Conservation (phyloP, 352 stramenopile species). For the Pythium myriotylum region DNA sequence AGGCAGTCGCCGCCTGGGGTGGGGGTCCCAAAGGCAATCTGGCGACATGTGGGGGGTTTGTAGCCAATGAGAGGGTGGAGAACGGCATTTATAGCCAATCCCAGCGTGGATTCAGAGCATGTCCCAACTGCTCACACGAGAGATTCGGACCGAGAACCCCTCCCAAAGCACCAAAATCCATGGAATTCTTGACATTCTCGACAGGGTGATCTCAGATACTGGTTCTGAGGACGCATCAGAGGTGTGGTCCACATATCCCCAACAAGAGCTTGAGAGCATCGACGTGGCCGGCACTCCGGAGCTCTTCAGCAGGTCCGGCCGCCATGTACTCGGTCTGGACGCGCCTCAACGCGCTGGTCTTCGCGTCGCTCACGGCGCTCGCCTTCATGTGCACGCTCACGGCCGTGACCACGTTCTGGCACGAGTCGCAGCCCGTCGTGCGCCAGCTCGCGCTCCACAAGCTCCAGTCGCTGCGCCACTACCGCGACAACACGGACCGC, state of each 20-base stretch:
- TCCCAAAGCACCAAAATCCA: no score
- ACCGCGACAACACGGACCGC: conserved; percentile 77
- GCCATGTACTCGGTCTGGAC: conserved; percentile 89
- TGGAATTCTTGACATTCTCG: no score
- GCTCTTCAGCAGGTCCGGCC: neutral
- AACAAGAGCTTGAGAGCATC: no score
- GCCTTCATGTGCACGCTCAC: conserved; percentile 77
- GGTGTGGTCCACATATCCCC: no score
- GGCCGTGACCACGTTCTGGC: conserved; percentile 68
- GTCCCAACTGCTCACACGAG: no score
- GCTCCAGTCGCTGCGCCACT: conserved; percentile 82
- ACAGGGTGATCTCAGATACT: no score
- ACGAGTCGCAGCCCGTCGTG: conserved; percentile 62
- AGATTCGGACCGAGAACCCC: no score
- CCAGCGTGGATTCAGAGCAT: neutral
- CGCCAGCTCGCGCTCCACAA: conserved; percentile 60
- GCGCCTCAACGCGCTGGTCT: conserved; percentile 83
- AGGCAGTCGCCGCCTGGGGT: no score
- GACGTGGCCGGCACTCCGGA: conserved; percentile 14
- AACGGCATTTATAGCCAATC: conserved; percentile 10
- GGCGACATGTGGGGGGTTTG: conserved; percentile 3
- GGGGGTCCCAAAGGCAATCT: neutral
- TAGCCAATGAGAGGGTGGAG: neutral
- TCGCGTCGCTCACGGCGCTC: conserved; percentile 77
- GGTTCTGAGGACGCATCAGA: no score